phyloP scores from a whole-genome alignment of 495 filamentous ascomycete species.

The Aspergillus sclerotioniger region DNA sequence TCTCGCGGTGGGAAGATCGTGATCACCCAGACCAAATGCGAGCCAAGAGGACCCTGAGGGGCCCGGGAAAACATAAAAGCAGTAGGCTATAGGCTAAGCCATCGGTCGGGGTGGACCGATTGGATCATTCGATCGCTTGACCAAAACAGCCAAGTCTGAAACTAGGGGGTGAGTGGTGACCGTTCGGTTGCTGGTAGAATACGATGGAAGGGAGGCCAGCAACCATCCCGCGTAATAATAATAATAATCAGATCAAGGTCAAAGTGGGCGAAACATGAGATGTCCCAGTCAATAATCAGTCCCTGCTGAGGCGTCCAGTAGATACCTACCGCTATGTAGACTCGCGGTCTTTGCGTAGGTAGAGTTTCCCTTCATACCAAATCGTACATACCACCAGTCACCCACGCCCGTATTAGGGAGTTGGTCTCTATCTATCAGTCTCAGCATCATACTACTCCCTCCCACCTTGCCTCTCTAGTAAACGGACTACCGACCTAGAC shows the following conservation, averaged over 20 bases:
- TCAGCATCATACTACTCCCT: background rate
- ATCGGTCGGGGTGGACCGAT: slow-evolving; percentile 8
- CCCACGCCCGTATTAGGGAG: no score
- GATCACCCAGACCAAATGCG: background rate
- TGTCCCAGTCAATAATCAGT: background rate
- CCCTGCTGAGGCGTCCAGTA: no score
- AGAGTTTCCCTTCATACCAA: background rate
- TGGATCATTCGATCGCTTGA: slow-evolving; percentile 11
- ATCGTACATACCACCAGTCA: background rate
- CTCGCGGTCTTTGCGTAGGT: no score
- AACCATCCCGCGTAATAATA: no score
- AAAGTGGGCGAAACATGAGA: background rate
- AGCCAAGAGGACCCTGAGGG: slow-evolving; percentile 1
- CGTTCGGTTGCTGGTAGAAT: background rate
- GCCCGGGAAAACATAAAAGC: background rate
- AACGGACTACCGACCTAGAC: background rate
- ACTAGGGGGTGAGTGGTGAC: no score
- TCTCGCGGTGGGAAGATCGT: background rate
- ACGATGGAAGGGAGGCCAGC: slow-evolving; percentile 1
- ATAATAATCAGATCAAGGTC: background rate
- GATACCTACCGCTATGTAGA: no score
- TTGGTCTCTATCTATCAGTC: no score
- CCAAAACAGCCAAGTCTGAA: slow-evolving; percentile 7
- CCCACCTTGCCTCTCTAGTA: background rate
- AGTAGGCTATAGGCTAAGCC: background rate